phyloP scores from a whole-genome alignment of 768 basidiomycete genomes.

The Myochromella boudieri region DNA sequence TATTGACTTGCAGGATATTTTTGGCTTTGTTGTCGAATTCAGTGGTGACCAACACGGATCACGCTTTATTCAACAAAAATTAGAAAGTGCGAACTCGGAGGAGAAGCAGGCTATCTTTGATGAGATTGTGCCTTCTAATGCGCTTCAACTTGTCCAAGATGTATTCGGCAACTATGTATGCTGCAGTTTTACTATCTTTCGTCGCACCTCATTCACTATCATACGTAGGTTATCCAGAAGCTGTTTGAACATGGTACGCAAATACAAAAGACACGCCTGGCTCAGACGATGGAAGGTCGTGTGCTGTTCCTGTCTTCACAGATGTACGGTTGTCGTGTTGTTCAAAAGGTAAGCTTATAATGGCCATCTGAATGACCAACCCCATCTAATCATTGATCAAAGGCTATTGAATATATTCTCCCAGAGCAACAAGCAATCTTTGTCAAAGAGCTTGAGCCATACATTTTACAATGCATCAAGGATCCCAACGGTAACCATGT shows the following conservation, averaged over 20 bases:
- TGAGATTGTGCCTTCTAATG: slow-evolving; percentile 80
- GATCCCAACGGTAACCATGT: slow-evolving; percentile 96
- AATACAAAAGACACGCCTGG: slow-evolving; percentile 69
- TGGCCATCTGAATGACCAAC: background rate
- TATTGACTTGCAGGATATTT: slow-evolving; percentile 65
- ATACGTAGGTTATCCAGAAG: slow-evolving; percentile 83
- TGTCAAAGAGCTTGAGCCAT: slow-evolving; percentile 75
- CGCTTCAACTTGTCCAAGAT: slow-evolving; percentile 79
- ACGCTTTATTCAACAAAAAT: slow-evolving; percentile 91
- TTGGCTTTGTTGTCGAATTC: slow-evolving; percentile 86
- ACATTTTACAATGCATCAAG: slow-evolving; percentile 83
- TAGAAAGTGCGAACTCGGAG: slow-evolving; percentile 74
- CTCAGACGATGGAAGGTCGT: slow-evolving; percentile 73
- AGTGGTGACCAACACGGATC: slow-evolving; percentile 96
- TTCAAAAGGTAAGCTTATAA: slow-evolving; percentile 74
- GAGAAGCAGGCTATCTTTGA: slow-evolving; percentile 81
- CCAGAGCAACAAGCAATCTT: slow-evolving; percentile 77
- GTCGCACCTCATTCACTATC: too few relatives aligned
- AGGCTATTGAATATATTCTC: slow-evolving; percentile 84
- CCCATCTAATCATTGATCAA: slow-evolving; percentile 13
- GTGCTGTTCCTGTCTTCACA: slow-evolving; percentile 78
- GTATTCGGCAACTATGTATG: slow-evolving; percentile 96
- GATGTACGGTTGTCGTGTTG: slow-evolving; percentile 96
- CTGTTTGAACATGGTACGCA: slow-evolving; percentile 85
- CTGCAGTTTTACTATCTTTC: slow-evolving; percentile 5